Percentiles rank a stretch among this genome's conserved stretches.
phyloP scores from a whole-genome alignment of 495 filamentous ascomycete species.

The Hyphodiscus hymeniophilus region DNA sequence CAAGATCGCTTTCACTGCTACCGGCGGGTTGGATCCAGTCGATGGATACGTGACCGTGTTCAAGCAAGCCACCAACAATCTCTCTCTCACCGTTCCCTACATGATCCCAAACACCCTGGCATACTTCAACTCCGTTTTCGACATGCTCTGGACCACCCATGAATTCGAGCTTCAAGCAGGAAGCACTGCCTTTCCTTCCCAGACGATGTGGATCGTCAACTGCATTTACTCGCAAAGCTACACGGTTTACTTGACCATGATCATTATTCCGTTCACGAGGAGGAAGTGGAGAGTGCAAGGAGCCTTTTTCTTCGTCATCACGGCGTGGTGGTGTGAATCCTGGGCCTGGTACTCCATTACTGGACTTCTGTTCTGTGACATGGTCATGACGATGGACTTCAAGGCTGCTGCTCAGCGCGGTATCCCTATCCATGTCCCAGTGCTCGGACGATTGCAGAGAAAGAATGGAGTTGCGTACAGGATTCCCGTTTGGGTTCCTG shows the following conservation, averaged over 20 bases:
- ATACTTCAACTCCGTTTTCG: slow-evolving; percentile 8
- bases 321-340: slow-evolving; percentile 10
- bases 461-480: neutral
- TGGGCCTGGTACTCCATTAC: slow-evolving; percentile 12
- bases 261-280: slow-evolving; percentile 6
- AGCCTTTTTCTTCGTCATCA: neutral
- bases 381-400: slow-evolving; percentile 8
- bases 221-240: slow-evolving; percentile 4
- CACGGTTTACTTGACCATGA: slow-evolving; percentile 8
- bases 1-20: neutral
- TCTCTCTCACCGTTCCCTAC: neutral
- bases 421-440: neutral
- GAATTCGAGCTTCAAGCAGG: slow-evolving; percentile 2
- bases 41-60: slow-evolving; percentile 1
- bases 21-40: neutral
- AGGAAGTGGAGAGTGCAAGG: neutral
- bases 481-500: slow-evolving; percentile 1
- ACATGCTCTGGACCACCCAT: slow-evolving; percentile 5
- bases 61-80: neutral
- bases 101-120: slow-evolving; percentile 14
- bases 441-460: neutral
- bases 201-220: slow-evolving; percentile 7
- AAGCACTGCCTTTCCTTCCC: slow-evolving; percentile 2
- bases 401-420: neutral
- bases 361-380: slow-evolving; percentile 3